These are phyloP conservation scores for Cantharellus anzutake DNA, from an alignment of 768 basidiomycete species.

Conservation along the genomic window DNA sequence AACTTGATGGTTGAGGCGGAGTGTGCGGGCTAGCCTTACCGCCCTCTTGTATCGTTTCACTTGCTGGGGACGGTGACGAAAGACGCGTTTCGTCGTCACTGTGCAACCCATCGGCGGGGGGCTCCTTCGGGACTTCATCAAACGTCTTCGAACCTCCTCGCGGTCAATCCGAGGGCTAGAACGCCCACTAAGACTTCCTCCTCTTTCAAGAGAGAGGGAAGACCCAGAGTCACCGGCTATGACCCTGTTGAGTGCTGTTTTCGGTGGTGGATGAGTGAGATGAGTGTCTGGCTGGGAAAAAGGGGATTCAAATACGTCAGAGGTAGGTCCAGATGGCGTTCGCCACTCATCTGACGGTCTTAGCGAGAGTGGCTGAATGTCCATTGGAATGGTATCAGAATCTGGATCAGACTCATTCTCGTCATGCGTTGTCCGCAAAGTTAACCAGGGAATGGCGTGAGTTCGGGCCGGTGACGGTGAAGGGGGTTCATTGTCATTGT, in stretches of 20 bases:
- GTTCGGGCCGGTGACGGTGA: neutral
- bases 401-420: neutral
- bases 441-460: neutral
- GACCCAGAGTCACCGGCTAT: neutral
- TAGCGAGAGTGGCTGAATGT: neutral
- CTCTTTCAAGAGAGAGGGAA: neutral
- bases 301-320: neutral
- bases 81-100: neutral
- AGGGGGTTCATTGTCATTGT: neutral
- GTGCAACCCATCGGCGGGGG: neutral
- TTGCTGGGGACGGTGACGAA: neutral
- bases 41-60: neutral
- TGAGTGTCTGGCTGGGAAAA: too few relatives aligned
- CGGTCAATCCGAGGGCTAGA: conserved; percentile 6
- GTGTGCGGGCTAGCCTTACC: neutral
- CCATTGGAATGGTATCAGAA: neutral
- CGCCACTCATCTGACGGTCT: neutral
- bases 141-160: conserved; percentile 7
- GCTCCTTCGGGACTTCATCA: conserved; percentile 1
- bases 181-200: neutral
- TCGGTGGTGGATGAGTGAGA: too few relatives aligned
- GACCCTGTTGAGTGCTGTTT: neutral
- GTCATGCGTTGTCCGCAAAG: neutral
- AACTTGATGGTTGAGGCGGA: neutral
- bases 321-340: neutral